Evolutionary conservation across 2,329 filamentous ascomycete genomes (phyloP), one percentile per base, ranked within the genome.

Genomic region (Fusarium tuaranense): DNA sequence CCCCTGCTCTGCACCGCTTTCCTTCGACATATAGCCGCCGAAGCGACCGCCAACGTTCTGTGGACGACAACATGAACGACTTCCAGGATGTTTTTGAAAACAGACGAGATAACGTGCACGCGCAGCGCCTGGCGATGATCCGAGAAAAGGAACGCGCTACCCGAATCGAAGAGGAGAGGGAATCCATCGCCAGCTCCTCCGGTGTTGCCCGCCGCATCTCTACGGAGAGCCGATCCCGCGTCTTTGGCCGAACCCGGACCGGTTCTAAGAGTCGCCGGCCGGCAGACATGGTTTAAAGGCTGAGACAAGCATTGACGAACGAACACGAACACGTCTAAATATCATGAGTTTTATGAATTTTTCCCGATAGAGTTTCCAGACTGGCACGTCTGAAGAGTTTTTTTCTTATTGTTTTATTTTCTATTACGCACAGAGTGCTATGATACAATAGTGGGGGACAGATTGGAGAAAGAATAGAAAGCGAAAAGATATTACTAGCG

Each of bases 71-170:
- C 14, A 78, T 84, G 58, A 81, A 81, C 41, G 81, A 88, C 73
- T 86, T 86, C 80, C 82, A 85, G 65, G 84, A 88, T 63, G 84
- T 88, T 0, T 88, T 87, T 59, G 83, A 84, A 32, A 82, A 80
- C 53, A 85, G 86, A 32, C 83, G 82, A 38, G 80, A 85, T 5
- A 79, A 82, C 4, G 63, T 80, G 6, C 79, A 78, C 1, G 81
- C 82, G 7, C 80, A 82, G 3, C 82, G 83, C 4, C 81, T 84
- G 44, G 81, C 81, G 1, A 83, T 82, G 1, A 84, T 84, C 63
- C 72, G 81, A 12, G 83, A 84, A 61, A 84, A 84, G 70, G 79
- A 83, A 20, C 74, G 78, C 2, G 82, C 81, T 13, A 65, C 77
- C 2, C 78, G 65, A 32, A 72, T 68, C 8, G 81, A 82, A 25